Conservation (phyloP, 176 grass and related monocot genomes). For the Guadua angustifolia region DNA sequence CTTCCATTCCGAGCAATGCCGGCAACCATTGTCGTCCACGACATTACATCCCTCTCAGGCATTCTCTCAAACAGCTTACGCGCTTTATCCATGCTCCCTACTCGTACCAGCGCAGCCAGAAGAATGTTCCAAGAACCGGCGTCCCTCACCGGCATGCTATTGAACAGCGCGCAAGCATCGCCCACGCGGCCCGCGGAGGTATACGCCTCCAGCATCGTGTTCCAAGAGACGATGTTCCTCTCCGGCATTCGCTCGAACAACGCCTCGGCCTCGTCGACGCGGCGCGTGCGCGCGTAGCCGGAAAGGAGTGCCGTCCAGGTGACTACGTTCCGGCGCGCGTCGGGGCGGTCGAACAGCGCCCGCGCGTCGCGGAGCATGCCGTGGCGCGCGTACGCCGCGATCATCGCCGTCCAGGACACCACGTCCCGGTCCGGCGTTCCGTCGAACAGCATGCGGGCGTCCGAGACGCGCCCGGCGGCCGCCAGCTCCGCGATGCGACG, state of each 20-base stretch:
- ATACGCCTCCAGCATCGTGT: constrained; percentile 64
- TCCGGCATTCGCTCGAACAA: constrained; percentile 56
- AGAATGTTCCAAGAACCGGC: constrained; percentile 62
- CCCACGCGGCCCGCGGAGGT: background rate
- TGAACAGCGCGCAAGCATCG: constrained; percentile 41
- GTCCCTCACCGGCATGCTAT: constrained; percentile 54
- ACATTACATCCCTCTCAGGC: constrained; percentile 50
- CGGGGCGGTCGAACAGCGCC: constrained; percentile 47
- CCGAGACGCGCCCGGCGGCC: constrained; percentile 9
- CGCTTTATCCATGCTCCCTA: constrained; percentile 43
- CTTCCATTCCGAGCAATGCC: constrained; percentile 49
- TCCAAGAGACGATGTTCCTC: constrained; percentile 59
- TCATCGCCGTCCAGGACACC: constrained; percentile 55
- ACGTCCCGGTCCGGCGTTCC: constrained; percentile 49
- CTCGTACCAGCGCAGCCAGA: constrained; percentile 31
- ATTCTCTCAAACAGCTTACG: constrained; percentile 50
- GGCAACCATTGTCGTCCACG: constrained; percentile 59
- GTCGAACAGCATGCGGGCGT: constrained; percentile 61
- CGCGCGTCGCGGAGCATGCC: constrained; percentile 51
- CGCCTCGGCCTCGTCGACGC: constrained; percentile 37
- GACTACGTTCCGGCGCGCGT: constrained; percentile 56
- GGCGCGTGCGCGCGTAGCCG: constrained; percentile 35
- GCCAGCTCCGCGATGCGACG: constrained; percentile 43
- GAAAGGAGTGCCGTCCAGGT: constrained; percentile 68
- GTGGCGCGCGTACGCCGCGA: constrained; percentile 48